Percentiles rank a stretch among this genome's conserved stretches.
Evolutionary conservation across 2,329 filamentous ascomycete species (phyloP).

Genomic region (Colletotrichum theobromicola): DNA sequence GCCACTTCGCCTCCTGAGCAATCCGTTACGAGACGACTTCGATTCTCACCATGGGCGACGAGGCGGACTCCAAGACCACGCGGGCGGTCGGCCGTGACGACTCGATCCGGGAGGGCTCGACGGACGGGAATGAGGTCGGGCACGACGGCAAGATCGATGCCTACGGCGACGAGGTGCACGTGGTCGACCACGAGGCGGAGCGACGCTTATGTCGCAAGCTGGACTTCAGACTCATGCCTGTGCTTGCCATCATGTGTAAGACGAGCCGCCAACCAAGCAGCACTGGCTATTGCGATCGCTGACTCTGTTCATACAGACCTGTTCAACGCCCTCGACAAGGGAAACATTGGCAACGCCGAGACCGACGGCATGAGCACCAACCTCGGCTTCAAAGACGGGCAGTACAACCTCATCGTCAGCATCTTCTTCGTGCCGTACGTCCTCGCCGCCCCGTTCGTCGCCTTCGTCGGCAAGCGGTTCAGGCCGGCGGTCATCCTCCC

Average conservation of each 20-base stretch:
- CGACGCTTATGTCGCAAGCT: slow-evolving; percentile 58
- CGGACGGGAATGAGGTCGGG: not conserved
- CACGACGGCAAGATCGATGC: not conserved
- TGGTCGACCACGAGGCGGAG: slow-evolving; percentile 50
- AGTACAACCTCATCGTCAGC: slow-evolving; percentile 74
- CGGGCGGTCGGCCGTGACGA: not conserved
- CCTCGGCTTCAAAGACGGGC: slow-evolving; percentile 47
- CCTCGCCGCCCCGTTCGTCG: slow-evolving; percentile 58
- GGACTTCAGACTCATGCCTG: slow-evolving; percentile 57
- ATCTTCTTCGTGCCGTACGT: slow-evolving; percentile 83
- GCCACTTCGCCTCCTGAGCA: not conserved
- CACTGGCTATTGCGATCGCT: not conserved
- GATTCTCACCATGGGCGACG: not conserved
- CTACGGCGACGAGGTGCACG: slow-evolving; percentile 28
- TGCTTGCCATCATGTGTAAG: slow-evolving; percentile 59
- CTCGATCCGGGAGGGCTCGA: not conserved
- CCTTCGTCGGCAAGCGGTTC: slow-evolving; percentile 73
- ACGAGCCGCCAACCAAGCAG: not conserved
- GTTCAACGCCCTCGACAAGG: slow-evolving; percentile 52
- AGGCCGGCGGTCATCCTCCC: slow-evolving; percentile 72
- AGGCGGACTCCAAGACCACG: not conserved
- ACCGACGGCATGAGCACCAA: slow-evolving; percentile 30
- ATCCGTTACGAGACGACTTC: not conserved
- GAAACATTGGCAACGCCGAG: slow-evolving; percentile 47
- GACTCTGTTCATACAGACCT: slow-evolving; percentile 35